Percentiles rank a stretch among this genome's conserved stretches.
These are phyloP conservation scores for Biancaea sappan DNA, from an alignment of 306 rosid species.

Conservation along the genomic window DNA sequence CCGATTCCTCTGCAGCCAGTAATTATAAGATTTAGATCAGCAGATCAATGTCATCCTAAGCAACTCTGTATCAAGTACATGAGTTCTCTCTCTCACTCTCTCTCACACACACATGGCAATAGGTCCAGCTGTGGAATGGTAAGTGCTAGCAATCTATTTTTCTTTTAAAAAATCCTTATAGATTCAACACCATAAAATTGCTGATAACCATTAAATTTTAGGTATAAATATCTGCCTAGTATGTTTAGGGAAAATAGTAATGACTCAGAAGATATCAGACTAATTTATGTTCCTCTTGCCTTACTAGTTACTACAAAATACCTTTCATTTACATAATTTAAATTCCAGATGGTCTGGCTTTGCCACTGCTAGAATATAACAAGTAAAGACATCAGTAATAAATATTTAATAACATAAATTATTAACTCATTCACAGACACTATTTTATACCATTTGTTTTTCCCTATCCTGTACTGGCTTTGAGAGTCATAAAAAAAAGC, in stretches of 20 bases:
- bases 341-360: background rate
- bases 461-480: background rate
- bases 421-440: background rate
- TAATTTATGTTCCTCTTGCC: background rate
- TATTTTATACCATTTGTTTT: background rate
- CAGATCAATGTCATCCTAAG: background rate
- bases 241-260: background rate
- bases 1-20: constrained; percentile 68
- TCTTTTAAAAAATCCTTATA: background rate
- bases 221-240: background rate
- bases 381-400: background rate
- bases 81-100: background rate
- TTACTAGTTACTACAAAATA: constrained; percentile 1
- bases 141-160: background rate
- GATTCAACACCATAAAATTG: background rate
- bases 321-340: background rate
- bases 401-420: constrained; percentile 6
- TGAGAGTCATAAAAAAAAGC: background rate
- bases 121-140: background rate
- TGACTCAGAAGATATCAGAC: background rate
- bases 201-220: background rate
- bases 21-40: constrained; percentile 36
- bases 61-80: background rate
- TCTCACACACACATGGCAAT: background rate
- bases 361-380: background rate